Conservation (phyloP, 1,139 yeast genomes). For the Debaryomyces robertsiae region DNA sequence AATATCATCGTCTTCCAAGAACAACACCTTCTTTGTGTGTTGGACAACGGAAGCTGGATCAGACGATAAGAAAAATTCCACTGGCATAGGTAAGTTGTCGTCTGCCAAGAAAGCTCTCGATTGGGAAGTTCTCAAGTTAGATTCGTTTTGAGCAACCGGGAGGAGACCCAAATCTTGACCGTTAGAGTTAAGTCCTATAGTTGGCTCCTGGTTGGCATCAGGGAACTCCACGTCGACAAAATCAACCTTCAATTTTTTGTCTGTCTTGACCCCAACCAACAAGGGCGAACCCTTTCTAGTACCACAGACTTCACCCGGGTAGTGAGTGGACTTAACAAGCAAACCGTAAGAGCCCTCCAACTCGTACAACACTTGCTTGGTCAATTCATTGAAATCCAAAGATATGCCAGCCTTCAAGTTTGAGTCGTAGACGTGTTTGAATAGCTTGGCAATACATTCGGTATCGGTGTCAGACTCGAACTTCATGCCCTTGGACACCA, state of each 20-base stretch:
- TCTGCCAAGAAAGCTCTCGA: conserved; percentile 91
- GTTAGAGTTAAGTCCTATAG: conserved; percentile 7
- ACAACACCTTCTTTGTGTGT: conserved; percentile 95
- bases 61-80: conserved; percentile 93
- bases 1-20: conserved; percentile 96
- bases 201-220: conserved; percentile 43
- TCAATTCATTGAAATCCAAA: conserved; percentile 86
- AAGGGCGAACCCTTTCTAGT: conserved; percentile 98
- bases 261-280: conserved; percentile 95
- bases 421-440: conserved; percentile 86
- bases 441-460: conserved; percentile 94
- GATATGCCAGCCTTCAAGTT: conserved; percentile 52
- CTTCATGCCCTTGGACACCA: conserved; percentile 73
- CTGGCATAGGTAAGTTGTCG: conserved; percentile 91
- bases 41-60: conserved; percentile 98
- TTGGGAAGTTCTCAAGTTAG: conserved; percentile 79
- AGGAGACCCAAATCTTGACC: conserved; percentile 31
- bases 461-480: conserved; percentile 97
- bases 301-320: conserved; percentile 95
- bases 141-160: conserved; percentile 48
- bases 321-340: conserved; percentile 86
- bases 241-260: conserved; percentile 92
- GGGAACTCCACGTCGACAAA: conserved; percentile 98
- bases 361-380: conserved; percentile 89
- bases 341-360: conserved; percentile 98